Evolutionary conservation across 768 basidiomycete genomes (phyloP).

Genomic region (Phlebiopsis gigantea): DNA sequence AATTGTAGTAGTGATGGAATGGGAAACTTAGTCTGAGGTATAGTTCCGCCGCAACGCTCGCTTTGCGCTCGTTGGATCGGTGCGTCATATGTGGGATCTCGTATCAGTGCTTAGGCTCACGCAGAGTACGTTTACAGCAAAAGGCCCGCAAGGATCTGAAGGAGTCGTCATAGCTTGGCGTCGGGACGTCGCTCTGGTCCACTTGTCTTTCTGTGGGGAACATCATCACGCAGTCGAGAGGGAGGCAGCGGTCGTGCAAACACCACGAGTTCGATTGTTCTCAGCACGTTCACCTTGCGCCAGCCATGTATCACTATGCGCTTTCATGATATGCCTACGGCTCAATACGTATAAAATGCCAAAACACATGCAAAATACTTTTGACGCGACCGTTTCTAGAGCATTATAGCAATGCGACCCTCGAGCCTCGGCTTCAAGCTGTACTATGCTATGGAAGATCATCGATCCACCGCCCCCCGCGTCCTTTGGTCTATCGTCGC

Average conservation of each 20-base stretch:
- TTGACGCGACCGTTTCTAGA: not conserved
- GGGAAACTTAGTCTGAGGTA: slow-evolving; percentile 12
- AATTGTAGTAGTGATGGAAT: slow-evolving; percentile 4
- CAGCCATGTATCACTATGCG: slow-evolving; percentile 4
- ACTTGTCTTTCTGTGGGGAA: not conserved
- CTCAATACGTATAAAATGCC: slow-evolving; percentile 21
- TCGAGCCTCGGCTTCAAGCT: no score
- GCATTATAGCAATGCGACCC: not conserved
- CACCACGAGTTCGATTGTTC: not conserved
- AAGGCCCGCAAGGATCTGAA: slow-evolving; percentile 64
- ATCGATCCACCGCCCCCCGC: slow-evolving; percentile 10
- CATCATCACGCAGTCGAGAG: slow-evolving; percentile 8
- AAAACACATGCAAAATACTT: slow-evolving; percentile 23
- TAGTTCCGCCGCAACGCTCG: slow-evolving; percentile 86
- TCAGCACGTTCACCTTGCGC: slow-evolving; percentile 2
- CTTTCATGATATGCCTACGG: slow-evolving; percentile 6
- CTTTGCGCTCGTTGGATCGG: slow-evolving; percentile 69
- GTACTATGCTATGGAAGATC: no score
- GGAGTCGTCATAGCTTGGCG: slow-evolving; percentile 33
- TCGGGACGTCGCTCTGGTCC: not conserved
- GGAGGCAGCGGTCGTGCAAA: slow-evolving; percentile 2
- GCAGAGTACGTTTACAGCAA: slow-evolving; percentile 35
- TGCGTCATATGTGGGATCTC: slow-evolving; percentile 32
- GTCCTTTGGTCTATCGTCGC: slow-evolving; percentile 47
- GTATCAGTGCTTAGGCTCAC: not conserved